A percentile compares a stretch with the other conserved stretches of the same genome.
Evolutionary conservation across 257 asterid species (phyloP).

Genomic region (Gardenia jasminoides): DNA sequence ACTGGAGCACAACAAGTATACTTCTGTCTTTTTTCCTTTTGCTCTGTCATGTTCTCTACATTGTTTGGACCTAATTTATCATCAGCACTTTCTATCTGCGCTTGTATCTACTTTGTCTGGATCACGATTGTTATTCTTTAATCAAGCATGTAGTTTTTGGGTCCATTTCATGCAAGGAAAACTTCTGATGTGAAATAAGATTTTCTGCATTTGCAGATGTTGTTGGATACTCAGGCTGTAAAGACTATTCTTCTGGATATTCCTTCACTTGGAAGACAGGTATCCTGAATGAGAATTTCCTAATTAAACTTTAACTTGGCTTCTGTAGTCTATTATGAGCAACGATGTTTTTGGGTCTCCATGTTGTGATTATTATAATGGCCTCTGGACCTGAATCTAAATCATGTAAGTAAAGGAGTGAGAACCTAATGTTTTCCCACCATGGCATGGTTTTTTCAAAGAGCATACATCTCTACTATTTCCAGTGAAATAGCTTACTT

Average conservation of each 20-base stretch:
- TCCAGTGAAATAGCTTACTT: not conserved
- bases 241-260: slow-evolving; percentile 91
- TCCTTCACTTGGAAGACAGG: slow-evolving; percentile 96
- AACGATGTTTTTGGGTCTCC: not conserved
- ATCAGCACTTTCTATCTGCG: not conserved
- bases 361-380: not conserved
- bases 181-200: not conserved
- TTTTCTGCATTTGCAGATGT: slow-evolving; percentile 63
- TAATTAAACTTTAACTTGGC: not conserved
- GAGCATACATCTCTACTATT: not conserved
- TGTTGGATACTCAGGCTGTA: slow-evolving; percentile 95
- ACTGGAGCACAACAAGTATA: slow-evolving; percentile 95
- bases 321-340: not conserved
- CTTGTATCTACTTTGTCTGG: not conserved
- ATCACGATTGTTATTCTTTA: not conserved
- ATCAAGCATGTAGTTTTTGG: not conserved
- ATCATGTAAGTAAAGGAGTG: not conserved
- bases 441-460: not conserved
- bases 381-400: not conserved
- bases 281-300: slow-evolving; percentile 15
- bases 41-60: not conserved
- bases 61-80: not conserved
- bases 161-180: not conserved
- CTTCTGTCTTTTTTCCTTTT: slow-evolving; percentile 4
- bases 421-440: not conserved